Evolutionary conservation across 495 filamentous ascomycete genomes (phyloP).

Genomic region (Bombardia bombarda): DNA sequence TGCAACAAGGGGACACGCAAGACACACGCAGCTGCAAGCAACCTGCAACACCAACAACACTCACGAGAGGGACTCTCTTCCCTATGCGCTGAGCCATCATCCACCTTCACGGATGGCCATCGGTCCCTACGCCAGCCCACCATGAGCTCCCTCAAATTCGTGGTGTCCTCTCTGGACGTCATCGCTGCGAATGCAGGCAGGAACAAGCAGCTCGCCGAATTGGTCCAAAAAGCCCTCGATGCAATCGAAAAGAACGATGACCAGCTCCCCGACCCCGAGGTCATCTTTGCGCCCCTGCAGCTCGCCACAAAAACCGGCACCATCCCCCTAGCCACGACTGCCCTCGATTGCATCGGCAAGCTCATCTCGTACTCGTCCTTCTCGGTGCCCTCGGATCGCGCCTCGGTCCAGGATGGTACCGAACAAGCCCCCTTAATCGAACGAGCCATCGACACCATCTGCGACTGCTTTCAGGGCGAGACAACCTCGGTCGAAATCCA

Average conservation of each 20-base stretch:
- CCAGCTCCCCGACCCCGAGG: slow-evolving; percentile 68
- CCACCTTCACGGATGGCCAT: slow-evolving; percentile 29
- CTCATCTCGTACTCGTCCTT: slow-evolving; percentile 98
- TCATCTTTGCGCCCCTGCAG: slow-evolving; percentile 84
- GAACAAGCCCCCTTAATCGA: slow-evolving; percentile 68
- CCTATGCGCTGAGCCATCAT: slow-evolving; percentile 21
- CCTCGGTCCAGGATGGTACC: slow-evolving; percentile 35
- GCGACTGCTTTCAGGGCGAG: slow-evolving; percentile 97
- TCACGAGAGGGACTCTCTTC: background rate
- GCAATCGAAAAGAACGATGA: slow-evolving; percentile 73
- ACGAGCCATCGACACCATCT: slow-evolving; percentile 96
- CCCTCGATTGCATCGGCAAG: slow-evolving; percentile 96
- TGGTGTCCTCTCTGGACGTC: slow-evolving; percentile 82
- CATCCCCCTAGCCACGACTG: slow-evolving; percentile 75
- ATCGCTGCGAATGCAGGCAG: slow-evolving; percentile 81
- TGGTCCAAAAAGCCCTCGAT: slow-evolving; percentile 69
- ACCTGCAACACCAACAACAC: too few species aligned
- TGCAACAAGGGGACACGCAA: background rate
- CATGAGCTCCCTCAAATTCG: slow-evolving; percentile 91
- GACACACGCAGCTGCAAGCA: too few species aligned
- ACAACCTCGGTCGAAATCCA: slow-evolving; percentile 84
- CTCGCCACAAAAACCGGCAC: slow-evolving; percentile 79
- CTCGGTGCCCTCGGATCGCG: slow-evolving; percentile 55
- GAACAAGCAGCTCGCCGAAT: slow-evolving; percentile 70
- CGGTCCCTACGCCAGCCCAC: slow-evolving; percentile 37